A percentile compares a stretch with the other conserved stretches of the same genome.
phyloP scores from a whole-genome alignment of 2,329 filamentous ascomycete genomes.

The Xylaria sp. region DNA sequence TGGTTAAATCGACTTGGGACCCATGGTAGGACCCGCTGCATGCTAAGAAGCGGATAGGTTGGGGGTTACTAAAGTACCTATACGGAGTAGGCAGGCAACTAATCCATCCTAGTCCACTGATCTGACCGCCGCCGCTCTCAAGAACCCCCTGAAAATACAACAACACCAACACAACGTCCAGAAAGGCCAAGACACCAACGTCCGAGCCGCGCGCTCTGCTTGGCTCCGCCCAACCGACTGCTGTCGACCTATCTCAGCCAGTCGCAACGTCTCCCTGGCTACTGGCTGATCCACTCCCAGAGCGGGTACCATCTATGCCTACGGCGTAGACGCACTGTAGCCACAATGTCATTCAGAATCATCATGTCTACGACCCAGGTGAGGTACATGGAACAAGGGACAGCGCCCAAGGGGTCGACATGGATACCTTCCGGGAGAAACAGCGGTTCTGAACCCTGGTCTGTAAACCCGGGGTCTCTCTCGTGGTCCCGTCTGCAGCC shows the following conservation, averaged over 20 bases:
- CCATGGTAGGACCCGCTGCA: not conserved
- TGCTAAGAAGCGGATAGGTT: slow-evolving; percentile 22
- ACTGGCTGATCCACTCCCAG: slow-evolving; percentile 11
- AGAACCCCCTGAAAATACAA: slow-evolving; percentile 46
- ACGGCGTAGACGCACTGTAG: slow-evolving; percentile 18
- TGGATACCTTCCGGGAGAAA: slow-evolving; percentile 42
- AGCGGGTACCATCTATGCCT: not conserved
- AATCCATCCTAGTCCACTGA: not conserved
- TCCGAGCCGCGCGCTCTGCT: slow-evolving; percentile 46
- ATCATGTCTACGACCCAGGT: not conserved
- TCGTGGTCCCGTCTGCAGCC: slow-evolving; percentile 32
- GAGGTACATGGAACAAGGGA: slow-evolving; percentile 43
- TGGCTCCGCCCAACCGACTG: slow-evolving; percentile 25
- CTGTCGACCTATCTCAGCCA: slow-evolving; percentile 26
- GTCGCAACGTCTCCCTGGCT: slow-evolving; percentile 25
- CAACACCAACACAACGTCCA: slow-evolving; percentile 37
- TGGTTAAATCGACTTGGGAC: slow-evolving; percentile 26
- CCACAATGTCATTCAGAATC: slow-evolving; percentile 1
- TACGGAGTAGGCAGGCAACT: not conserved
- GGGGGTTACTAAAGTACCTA: not conserved
- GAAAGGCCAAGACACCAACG: slow-evolving; percentile 32
- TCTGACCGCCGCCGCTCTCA: slow-evolving; percentile 20
- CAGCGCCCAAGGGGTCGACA: slow-evolving; percentile 36
- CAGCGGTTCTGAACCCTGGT: slow-evolving; percentile 43
- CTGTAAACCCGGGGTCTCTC: slow-evolving; percentile 36